Base-by-base conservation (phyloP, 2,329 filamentous ascomycete species). In the Bisporella sp. region DNA sequence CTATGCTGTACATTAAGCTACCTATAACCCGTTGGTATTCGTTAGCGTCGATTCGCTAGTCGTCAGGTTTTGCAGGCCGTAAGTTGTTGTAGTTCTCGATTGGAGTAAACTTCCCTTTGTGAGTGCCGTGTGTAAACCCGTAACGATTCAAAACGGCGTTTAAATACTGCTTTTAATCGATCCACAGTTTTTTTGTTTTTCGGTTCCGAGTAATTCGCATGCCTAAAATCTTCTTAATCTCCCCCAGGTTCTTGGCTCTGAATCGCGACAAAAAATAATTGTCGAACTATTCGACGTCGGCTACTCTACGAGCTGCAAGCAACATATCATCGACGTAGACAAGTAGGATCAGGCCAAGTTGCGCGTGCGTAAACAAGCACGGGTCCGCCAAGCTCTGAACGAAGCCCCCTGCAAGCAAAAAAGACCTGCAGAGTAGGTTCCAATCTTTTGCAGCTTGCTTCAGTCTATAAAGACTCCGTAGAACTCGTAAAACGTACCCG, bases 311-410 rank as follows among this genome's bases (percentile, higher is more conserved):
- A 1, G 3, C 31, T 49, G 44, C 11, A n/a, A 48, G 13, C 31
- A 49, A 1, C 5, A 52, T 52, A 49, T 52, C 41, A 29, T 48
- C 41, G 6, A 52, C 30, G 12, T 52, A 52, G 8, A 52, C n/a
- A 3, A 45, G 31, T 40, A 52, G 43, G 5, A 48, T 48, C 3
- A 33, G 4, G 9, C 11, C 8, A 3, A 5, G 32, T 3, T 46
- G 30, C 6, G 6, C 13, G 9, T 13, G 21, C 5, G 9, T 46
- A 28, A 46, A 46, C 7, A 46, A 7, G 31, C 31, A 12, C 2
- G 5, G 3, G 8, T 46, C 44, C 2, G 8, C 31, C 4, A 46
- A 37, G 2, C 8, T 9, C 5, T 13, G 31, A n/a, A n/a, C 13
- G 7, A 46, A 35, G 2, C 44, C 31, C 3, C 4, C 3, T 5